Base-by-base conservation (phyloP, 1,139 yeast genomes). In the Saccharomyces hybrid region DNA sequence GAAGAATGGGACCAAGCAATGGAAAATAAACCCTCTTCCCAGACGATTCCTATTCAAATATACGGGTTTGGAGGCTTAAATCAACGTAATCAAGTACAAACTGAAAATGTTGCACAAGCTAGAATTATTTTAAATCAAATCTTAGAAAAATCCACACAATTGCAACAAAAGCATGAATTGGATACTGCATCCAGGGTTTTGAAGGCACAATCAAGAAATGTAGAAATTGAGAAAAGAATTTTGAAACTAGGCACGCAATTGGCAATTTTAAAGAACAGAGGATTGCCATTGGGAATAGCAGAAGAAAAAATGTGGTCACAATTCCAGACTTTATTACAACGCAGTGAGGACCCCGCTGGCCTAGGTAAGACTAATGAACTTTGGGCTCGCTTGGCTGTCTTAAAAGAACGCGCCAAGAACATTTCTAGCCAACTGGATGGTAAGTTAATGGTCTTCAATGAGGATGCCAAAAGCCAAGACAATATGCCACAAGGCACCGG, bases 1-100 rank as follows among this genome's bases (percentile, higher is more conserved):
- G 95, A 88, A 61, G 93, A 87, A 63, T 93, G 98, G 98, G 97
- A 93, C 64, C 76, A 76, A 56, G 99, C 99, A 14, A 79, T 89
- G 80, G 79, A 82, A 29, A 77, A 79, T 42, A 81, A 96, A 64
- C 98, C 99, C 0, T 80, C 81, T 14, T 62, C 71, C 29, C 68
- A 74, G 6, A 73, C 64, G 62, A 77, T 69, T 69, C 99, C 99
- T 0, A 84, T 89, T 1, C 83, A 86, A 63, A 84, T 95, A 23
- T 79, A 83, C 6, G 96, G 98, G 0, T 91, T 91, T 69, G 81
- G 82, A 49, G 97, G 89, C 59, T 79, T 93, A 49, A 85, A 88
- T 53, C 85, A 83, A 63, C 79, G 99, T 63, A 82, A 88, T 51
- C 85, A 81, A 62, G 76, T 83, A 38, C 98, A 93, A 71, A 80